phyloP scores from a whole-genome alignment of 192 early-diverging fungal species.

The Mortierella hygrophila region DNA sequence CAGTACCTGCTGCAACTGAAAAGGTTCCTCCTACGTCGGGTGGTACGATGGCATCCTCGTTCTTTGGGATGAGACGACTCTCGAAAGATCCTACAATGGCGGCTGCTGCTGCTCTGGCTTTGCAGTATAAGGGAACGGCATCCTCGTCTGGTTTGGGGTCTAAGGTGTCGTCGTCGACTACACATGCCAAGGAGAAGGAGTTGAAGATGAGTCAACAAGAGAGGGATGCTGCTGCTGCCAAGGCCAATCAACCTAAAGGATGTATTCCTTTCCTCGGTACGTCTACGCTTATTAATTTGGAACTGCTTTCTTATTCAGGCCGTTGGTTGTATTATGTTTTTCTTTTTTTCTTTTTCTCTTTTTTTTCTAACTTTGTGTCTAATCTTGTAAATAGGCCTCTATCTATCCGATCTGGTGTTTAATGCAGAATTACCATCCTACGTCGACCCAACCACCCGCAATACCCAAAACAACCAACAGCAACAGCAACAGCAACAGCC shows the following conservation, averaged over 20 bases:
- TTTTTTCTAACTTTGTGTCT: too few species aligned
- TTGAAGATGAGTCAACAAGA: not conserved
- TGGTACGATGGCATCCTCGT: not conserved
- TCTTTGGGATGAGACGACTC: slow-evolving; percentile 8
- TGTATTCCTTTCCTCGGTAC: slow-evolving; percentile 74
- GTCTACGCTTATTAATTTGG: not conserved
- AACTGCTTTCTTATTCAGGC: not conserved
- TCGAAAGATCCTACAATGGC: slow-evolving; percentile 5
- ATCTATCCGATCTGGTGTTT: slow-evolving; percentile 70
- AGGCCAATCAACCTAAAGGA: slow-evolving; percentile 55
- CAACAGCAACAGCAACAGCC: not conserved
- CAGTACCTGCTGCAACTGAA: not conserved
- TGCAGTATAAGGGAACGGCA: not conserved
- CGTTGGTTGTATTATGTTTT: not conserved
- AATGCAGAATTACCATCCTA: slow-evolving; percentile 68
- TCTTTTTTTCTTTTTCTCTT: not conserved
- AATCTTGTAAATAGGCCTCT: slow-evolving; percentile 57
- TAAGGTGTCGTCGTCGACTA: not conserved
- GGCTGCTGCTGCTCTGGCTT: not conserved
- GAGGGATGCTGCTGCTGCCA: slow-evolving; percentile 11
- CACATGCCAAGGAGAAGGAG: slow-evolving; percentile 8
- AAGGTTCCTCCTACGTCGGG: not conserved
- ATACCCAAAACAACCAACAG: not conserved
- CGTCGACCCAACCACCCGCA: slow-evolving; percentile 38
- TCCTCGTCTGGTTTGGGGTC: not conserved